These are phyloP conservation scores for Leccinellum luteum DNA, from an alignment of 768 basidiomycete species.

Conservation along the genomic window DNA sequence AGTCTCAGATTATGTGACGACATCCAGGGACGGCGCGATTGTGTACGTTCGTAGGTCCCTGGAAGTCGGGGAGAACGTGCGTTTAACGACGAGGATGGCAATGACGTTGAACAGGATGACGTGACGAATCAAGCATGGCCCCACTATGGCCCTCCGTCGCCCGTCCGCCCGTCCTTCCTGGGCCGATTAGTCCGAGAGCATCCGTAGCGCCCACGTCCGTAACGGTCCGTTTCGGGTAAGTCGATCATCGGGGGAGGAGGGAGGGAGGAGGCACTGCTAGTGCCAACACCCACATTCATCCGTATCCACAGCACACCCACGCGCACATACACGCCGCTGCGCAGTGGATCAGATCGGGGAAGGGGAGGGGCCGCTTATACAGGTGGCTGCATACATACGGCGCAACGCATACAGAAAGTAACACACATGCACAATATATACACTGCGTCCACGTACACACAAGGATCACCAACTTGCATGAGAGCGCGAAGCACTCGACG, in stretches of 20 bases:
- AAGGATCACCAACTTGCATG: too few relatives aligned
- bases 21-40: neutral
- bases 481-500: too few relatives aligned
- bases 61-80: neutral
- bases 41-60: neutral
- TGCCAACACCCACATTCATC: neutral
- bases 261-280: neutral
- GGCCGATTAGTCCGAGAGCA: neutral
- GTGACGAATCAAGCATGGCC: neutral
- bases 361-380: neutral
- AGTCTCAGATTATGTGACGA: neutral
- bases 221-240: neutral
- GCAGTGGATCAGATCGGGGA: neutral
- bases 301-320: neutral
- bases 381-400: too few relatives aligned
- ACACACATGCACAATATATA: too few relatives aligned
- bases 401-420: too few relatives aligned
- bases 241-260: conserved; percentile 2
- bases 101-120: neutral
- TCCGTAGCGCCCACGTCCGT: neutral
- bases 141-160: conserved; percentile 10
- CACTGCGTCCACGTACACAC: too few relatives aligned
- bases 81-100: neutral
- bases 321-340: too few relatives aligned
- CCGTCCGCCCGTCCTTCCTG: neutral